These are phyloP conservation scores for Colletotrichum destructivum DNA, from an alignment of 2,329 filamentous ascomycete genomes.

Conservation along the genomic window DNA sequence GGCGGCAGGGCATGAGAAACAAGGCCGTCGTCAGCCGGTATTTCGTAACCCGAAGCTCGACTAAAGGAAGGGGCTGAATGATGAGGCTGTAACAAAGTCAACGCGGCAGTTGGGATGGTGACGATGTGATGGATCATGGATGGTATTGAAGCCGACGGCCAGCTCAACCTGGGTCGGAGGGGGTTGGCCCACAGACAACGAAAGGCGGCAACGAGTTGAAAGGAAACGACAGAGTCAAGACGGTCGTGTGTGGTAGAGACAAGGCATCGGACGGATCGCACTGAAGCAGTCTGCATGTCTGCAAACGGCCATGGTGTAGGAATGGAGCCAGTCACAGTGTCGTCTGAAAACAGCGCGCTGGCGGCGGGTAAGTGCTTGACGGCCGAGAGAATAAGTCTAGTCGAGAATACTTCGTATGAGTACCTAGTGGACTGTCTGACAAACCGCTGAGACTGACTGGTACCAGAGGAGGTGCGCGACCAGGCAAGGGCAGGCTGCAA, in stretches of 20 bases:
- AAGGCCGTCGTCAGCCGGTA: background rate
- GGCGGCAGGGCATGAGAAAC: background rate
- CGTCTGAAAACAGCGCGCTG: constrained; percentile 16
- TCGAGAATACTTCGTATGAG: no score
- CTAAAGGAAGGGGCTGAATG: background rate
- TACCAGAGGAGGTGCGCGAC: background rate
- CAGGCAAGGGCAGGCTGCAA: constrained; percentile 6
- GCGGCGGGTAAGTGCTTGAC: constrained; percentile 10
- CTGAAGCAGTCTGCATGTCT: background rate
- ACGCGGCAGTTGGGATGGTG: constrained; percentile 3
- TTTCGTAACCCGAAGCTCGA: background rate
- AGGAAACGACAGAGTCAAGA: background rate
- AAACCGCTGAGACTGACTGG: no score
- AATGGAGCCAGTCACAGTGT: background rate
- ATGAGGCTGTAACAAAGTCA: constrained; percentile 1
- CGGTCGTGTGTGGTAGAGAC: constrained; percentile 5
- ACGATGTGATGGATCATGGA: background rate
- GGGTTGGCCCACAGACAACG: background rate
- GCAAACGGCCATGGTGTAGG: constrained; percentile 12
- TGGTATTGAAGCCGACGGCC: background rate
- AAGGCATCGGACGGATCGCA: constrained; percentile 14
- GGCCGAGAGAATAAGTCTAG: background rate
- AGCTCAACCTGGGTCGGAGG: background rate
- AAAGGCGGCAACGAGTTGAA: constrained; percentile 12
- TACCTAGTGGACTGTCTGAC: no score